Percentiles rank a stretch among this genome's conserved stretches.
Conservation (phyloP, 345 rosid genomes). For the Populus davidiana region DNA sequence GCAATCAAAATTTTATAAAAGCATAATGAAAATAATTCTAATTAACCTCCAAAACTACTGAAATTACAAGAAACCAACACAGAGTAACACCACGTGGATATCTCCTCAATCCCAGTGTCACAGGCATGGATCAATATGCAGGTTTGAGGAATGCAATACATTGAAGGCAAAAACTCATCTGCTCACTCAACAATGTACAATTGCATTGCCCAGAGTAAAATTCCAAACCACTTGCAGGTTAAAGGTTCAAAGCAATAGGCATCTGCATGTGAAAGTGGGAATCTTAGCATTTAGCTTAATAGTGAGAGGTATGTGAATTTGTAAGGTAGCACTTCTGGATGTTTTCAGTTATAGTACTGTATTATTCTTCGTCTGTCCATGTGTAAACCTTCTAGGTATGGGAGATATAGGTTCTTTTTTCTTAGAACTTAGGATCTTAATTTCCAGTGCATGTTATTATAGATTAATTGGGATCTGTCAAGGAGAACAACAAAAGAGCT, state of each 20-base stretch:
- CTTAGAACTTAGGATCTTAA: background rate
- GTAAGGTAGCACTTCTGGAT: background rate
- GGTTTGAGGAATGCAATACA: background rate
- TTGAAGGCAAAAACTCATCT: background rate
- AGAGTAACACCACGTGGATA: background rate
- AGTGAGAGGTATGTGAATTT: background rate
- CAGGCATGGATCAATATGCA: background rate
- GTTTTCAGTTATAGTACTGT: background rate
- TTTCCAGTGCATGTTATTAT: background rate
- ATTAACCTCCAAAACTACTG: background rate
- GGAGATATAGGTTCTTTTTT: background rate
- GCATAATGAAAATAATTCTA: background rate
- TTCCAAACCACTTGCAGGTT: background rate
- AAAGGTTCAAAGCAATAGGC: background rate
- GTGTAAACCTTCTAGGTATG: background rate
- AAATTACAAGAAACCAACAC: background rate
- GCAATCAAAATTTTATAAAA: background rate
- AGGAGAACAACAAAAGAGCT: background rate
- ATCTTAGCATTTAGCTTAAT: background rate
- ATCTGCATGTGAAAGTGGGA: background rate
- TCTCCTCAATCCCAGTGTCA: background rate
- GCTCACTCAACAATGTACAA: background rate
- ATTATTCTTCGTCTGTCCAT: no score
- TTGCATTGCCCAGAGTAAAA: background rate
- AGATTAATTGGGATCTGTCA: background rate